Percentiles rank a stretch among this genome's conserved stretches.
phyloP scores from a whole-genome alignment of 306 rosid genomes.

The Comarum palustre region DNA sequence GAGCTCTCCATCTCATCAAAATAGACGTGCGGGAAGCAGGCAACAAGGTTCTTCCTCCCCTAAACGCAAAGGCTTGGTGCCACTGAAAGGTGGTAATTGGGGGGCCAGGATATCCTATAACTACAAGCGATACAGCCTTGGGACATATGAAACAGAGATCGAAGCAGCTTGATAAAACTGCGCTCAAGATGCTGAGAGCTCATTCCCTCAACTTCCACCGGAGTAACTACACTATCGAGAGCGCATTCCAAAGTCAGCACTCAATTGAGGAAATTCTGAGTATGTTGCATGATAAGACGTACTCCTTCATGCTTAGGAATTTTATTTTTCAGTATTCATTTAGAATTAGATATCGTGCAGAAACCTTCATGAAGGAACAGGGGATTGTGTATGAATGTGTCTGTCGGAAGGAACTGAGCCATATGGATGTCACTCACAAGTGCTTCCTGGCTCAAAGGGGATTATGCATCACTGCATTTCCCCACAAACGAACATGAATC shows the following conservation, averaged over 20 bases:
- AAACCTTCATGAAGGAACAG: conserved; percentile 5
- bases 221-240: conserved; percentile 6
- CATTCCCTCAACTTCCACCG: conserved; percentile 18
- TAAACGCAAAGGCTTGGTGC: not conserved
- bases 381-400: conserved; percentile 4
- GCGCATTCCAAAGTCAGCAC: conserved; percentile 10
- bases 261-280: conserved; percentile 15
- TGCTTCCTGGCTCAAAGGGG: conserved; percentile 13
- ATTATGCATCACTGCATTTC: not conserved
- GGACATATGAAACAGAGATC: conserved; percentile 9
- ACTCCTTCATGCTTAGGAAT: not conserved
- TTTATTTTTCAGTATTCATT: not conserved
- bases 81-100: conserved; percentile 13
- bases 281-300: conserved; percentile 9
- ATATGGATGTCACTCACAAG: conserved; percentile 15
- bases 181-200: conserved; percentile 9
- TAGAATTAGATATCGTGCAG: not conserved
- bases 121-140: conserved; percentile 16
- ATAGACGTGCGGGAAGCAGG: not conserved
- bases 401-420: conserved; percentile 9
- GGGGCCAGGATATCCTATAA: conserved; percentile 11
- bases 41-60: conserved; percentile 1
- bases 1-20: not conserved
- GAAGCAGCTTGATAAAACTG: conserved; percentile 23
- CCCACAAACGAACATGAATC: not conserved